A percentile compares a stretch with the other conserved stretches of the same genome.
Conservation (phyloP, 2,329 filamentous ascomycete species). For the Sporothrix schenckii region DNA sequence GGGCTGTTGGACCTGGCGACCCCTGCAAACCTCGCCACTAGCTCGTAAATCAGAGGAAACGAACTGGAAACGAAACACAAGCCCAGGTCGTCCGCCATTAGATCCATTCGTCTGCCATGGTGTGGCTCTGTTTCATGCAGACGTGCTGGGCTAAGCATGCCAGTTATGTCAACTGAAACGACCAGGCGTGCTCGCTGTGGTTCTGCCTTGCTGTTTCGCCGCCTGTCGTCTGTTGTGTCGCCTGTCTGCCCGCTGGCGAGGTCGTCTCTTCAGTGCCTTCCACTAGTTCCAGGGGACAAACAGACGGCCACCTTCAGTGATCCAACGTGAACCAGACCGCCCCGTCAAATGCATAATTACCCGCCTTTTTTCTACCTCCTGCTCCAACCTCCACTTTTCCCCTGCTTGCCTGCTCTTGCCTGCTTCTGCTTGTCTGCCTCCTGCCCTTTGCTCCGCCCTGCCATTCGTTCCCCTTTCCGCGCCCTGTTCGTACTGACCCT, state of each 20-base stretch:
- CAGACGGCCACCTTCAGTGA: neutral
- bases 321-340: slow-evolving; percentile 4
- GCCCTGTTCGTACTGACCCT: slow-evolving; percentile 21
- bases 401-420: neutral
- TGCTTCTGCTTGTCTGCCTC: neutral
- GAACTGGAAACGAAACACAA: slow-evolving; percentile 14
- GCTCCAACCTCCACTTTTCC: slow-evolving; percentile 16
- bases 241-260: neutral
- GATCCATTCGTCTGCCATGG: neutral
- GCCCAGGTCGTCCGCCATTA: neutral
- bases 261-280: neutral
- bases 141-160: slow-evolving; percentile 10
- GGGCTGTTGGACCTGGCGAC: neutral
- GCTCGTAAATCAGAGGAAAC: neutral
- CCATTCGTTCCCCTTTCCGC: slow-evolving; percentile 14
- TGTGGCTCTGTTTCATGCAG: slow-evolving; percentile 17
- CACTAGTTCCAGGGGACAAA: slow-evolving; percentile 8
- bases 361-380: slow-evolving; percentile 25
- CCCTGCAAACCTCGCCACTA: slow-evolving; percentile 25
- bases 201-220: neutral
- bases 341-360: slow-evolving; percentile 31
- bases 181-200: neutral
- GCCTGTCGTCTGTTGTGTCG: neutral
- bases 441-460: slow-evolving; percentile 27
- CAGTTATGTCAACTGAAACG: slow-evolving; percentile 18